These are phyloP conservation scores for Schizochytrium sp. DNA, from an alignment of 108 stramenopile species.

Conservation along the genomic window DNA sequence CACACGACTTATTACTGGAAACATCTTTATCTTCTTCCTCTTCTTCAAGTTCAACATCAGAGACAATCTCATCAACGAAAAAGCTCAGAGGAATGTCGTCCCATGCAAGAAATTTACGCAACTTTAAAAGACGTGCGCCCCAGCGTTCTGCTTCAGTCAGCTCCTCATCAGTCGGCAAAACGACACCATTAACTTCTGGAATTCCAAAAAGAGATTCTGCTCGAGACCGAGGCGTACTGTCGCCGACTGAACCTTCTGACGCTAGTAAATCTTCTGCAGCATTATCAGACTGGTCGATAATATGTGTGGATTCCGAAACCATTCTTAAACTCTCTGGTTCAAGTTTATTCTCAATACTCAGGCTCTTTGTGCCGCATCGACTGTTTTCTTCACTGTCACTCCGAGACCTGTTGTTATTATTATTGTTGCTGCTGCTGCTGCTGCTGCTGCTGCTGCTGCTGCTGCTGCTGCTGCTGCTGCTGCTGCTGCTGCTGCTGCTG, in stretches of 20 bases:
- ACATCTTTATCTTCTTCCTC: background rate
- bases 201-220: background rate
- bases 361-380: no score
- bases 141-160: background rate
- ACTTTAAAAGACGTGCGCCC: background rate
- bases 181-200: background rate
- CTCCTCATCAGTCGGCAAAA: background rate
- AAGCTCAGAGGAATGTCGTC: constrained; percentile 31
- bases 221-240: background rate
- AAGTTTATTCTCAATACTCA: no score
- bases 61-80: constrained; percentile 13
- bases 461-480: background rate
- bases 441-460: background rate
- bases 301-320: no score
- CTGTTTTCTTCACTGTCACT: no score
- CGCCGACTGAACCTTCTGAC: no score
- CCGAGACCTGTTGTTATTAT: no score
- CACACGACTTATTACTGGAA: background rate
- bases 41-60: background rate
- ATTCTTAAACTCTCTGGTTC: no score
- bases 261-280: no score
- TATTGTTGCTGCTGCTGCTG: background rate
- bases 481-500: background rate
- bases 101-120: constrained; percentile 9
- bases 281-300: no score